Base-by-base conservation (phyloP, 2,329 filamentous ascomycete genomes). In the Arthrocladium fulminans region DNA sequence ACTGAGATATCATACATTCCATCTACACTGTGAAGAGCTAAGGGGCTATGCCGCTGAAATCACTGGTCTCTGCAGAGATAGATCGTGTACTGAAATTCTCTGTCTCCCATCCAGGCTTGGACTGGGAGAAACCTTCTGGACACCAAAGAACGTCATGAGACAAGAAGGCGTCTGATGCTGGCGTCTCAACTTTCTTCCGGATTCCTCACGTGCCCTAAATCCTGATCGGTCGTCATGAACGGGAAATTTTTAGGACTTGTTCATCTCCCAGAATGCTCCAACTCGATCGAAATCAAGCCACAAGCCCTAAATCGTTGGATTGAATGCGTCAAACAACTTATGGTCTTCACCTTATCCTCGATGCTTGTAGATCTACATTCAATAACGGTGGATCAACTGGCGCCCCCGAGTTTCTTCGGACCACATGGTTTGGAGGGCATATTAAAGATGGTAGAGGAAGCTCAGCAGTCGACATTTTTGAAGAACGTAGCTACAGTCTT, bases 141-240 rank as follows among this genome's bases (percentile, higher is more conserved):
- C 42, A 7, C 42, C 29, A 4, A 43, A 50, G 35, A 47, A 50
- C 23, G 15, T 39, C 5, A 32, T 78, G 78, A 13, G 69, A 68
- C 2, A 54, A 69, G 45, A 54, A 65, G 3, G 60, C 61, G 0
- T 73, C 76, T 50, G 48, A 72, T 74, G 1, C 65, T 64, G 23
- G 66, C 68, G 0, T 79, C 78, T 59, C n/a, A 79, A 73, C 55
- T 76, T 77, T 77, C 45, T 73, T 80, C 53, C 66, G 80, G 17
- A 74, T 77, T 7, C 77, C 80, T 57, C 59, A 63, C 0, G 62
- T 79, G 3, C 76, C 73, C 0, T 75, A 79, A 56, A 68, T 65
- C 34, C 61, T 76, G 40, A 70, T 72, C 52, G 61, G 61, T 0
- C 60, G 57, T 0, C 58, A 63, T 20, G 67, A 70, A 2, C 57